These are phyloP conservation scores for Rutstroemia sp. DNA, from an alignment of 2,329 filamentous ascomycete genomes.

Conservation along the genomic window DNA sequence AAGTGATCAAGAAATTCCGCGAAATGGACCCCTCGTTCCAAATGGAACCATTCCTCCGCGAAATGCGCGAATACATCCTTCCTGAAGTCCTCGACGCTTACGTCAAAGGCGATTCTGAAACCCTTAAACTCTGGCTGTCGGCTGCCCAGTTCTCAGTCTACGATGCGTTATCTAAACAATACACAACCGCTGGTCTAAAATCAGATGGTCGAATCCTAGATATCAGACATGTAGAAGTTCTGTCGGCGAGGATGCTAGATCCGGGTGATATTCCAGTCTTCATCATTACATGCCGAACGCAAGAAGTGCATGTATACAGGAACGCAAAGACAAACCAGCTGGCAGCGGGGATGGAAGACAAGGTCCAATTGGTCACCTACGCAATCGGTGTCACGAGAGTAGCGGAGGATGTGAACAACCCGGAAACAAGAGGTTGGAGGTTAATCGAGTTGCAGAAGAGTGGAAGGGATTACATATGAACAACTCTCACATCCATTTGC, in stretches of 20 bases:
- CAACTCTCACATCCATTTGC: not conserved
- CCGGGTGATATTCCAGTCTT: constrained; percentile 90
- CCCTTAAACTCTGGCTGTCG: constrained; percentile 89
- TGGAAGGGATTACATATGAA: constrained; percentile 77
- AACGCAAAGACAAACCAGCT: constrained; percentile 86
- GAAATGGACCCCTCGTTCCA: constrained; percentile 94
- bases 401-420: constrained; percentile 92
- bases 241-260: constrained; percentile 72
- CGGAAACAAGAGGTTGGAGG: constrained; percentile 93
- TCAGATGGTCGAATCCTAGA: constrained; percentile 93
- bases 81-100: constrained; percentile 97
- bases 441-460: constrained; percentile 99
- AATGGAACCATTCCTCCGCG: constrained; percentile 86
- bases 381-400: constrained; percentile 93
- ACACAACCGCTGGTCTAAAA: constrained; percentile 85
- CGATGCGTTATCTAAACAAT: constrained; percentile 93
- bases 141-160: constrained; percentile 96
- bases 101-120: constrained; percentile 89
- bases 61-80: constrained; percentile 95
- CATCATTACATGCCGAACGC: constrained; percentile 91
- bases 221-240: constrained; percentile 86
- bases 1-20: constrained; percentile 96
- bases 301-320: constrained; percentile 95
- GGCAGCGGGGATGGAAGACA: constrained; percentile 96
- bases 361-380: constrained; percentile 96